These are phyloP conservation scores for Termitomyces heimii DNA, from an alignment of 768 basidiomycete genomes.

Conservation along the genomic window DNA sequence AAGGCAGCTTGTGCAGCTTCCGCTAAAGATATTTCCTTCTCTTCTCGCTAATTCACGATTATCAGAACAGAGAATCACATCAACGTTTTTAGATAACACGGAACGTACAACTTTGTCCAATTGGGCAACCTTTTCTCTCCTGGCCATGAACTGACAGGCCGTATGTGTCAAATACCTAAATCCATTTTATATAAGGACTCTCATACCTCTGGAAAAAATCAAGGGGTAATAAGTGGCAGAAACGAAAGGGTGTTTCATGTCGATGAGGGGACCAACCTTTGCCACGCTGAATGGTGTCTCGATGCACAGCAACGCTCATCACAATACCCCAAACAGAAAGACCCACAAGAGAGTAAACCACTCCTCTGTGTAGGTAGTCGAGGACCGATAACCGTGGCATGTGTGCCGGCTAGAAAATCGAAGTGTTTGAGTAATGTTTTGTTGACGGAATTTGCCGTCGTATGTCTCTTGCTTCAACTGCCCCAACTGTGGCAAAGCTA, in stretches of 20 bases:
- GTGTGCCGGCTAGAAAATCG: neutral
- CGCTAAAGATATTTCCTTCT: conserved; percentile 32
- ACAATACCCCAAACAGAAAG: conserved; percentile 48
- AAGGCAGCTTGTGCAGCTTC: conserved; percentile 33
- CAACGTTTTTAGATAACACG: neutral
- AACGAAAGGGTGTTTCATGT: neutral
- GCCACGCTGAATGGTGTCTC: conserved; percentile 46
- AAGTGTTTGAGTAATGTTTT: neutral
- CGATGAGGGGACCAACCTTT: conserved; percentile 35
- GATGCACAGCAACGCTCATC: conserved; percentile 47
- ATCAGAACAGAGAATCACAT: neutral
- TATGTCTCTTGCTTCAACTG: neutral
- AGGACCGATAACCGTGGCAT: conserved; percentile 26
- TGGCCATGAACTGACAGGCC: conserved; percentile 24
- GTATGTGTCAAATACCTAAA: neutral
- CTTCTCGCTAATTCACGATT: conserved; percentile 26
- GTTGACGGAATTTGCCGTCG: conserved; percentile 2
- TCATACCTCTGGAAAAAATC: neutral
- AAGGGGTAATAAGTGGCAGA: neutral
- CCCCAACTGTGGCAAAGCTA: conserved; percentile 22
- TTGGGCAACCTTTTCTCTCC: conserved; percentile 20
- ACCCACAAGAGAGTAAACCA: conserved; percentile 49
- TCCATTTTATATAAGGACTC: neutral
- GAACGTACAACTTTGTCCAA: conserved; percentile 25
- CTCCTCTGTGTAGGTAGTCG: conserved; percentile 47